phyloP scores from a whole-genome alignment of 148 eudicot genomes.

The Dianthus caryophyllus region DNA sequence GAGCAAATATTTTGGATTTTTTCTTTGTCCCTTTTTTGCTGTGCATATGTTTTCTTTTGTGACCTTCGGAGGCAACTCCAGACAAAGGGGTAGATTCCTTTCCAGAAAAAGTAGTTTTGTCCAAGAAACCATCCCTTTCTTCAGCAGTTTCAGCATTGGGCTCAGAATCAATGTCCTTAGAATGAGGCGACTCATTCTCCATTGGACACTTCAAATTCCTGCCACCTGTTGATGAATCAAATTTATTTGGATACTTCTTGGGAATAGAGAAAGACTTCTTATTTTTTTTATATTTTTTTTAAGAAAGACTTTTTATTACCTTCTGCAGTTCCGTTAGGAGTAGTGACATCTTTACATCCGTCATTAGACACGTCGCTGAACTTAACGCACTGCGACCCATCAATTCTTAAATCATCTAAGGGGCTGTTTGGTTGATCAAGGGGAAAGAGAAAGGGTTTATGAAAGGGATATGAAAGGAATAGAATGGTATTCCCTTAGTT shows the following conservation, averaged over 20 bases:
- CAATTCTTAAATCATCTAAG: conserved; percentile 25
- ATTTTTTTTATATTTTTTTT: too few species aligned
- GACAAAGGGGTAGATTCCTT: conserved; percentile 25
- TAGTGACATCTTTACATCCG: conserved; percentile 39
- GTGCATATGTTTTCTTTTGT: conserved; percentile 50
- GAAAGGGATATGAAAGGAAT: too few species aligned
- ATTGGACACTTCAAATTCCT: conserved; percentile 30
- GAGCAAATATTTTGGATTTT: conserved; percentile 36
- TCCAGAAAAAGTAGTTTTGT: conserved; percentile 23
- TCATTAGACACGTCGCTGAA: conserved; percentile 33
- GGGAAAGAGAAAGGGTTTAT: too few species aligned
- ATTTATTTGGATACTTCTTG: conserved; percentile 21
- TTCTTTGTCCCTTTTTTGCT: conserved; percentile 30
- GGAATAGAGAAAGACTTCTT: too few species aligned
- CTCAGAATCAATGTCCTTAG: conserved; percentile 30
- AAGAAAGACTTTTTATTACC: conserved; percentile 28
- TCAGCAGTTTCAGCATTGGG: conserved; percentile 36
- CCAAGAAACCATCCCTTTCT: conserved; percentile 26
- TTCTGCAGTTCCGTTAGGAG: conserved; percentile 30
- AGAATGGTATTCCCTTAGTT: too few species aligned
- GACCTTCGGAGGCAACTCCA: conserved; percentile 29
- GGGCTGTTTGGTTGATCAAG: too few species aligned
- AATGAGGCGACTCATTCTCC: conserved; percentile 25
- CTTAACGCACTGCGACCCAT: conserved; percentile 30
- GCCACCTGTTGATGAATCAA: conserved; percentile 32